A percentile compares a stretch with the other conserved stretches of the same genome.
These are phyloP conservation scores for Ceratocystis cubensis DNA, from an alignment of 2,329 filamentous ascomycete species.

Conservation along the genomic window DNA sequence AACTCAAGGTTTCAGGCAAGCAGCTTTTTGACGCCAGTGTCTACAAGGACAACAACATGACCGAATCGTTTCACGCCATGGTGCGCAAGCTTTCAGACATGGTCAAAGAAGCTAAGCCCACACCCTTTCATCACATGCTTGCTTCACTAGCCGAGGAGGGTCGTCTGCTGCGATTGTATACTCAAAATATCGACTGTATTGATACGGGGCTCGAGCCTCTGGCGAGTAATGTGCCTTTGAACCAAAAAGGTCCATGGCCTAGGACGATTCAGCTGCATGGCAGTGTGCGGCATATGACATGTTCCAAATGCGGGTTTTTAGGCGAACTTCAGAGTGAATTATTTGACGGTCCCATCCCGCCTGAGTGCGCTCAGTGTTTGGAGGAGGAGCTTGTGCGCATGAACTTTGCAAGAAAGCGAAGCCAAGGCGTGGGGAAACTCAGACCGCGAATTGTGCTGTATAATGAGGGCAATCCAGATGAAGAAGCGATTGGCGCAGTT, in stretches of 20 bases:
- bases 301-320: constrained; percentile 76
- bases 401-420: constrained; percentile 66
- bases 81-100: constrained; percentile 74
- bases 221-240: constrained; percentile 67
- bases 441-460: constrained; percentile 92
- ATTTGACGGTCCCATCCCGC: constrained; percentile 75
- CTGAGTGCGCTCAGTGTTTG: constrained; percentile 63
- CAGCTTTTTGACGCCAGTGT: constrained; percentile 95
- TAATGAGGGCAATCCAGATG: constrained; percentile 93
- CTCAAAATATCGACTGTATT: constrained; percentile 93
- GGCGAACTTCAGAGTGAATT: constrained; percentile 62
- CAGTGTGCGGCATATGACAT: constrained; percentile 90
- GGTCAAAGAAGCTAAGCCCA: constrained; percentile 66
- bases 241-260: constrained; percentile 79
- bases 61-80: constrained; percentile 90
- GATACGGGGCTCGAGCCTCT: constrained; percentile 74
- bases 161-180: constrained; percentile 79
- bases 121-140: constrained; percentile 83
- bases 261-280: constrained; percentile 88
- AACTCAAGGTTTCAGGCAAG: constrained; percentile 79
- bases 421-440: constrained; percentile 81
- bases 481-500: constrained; percentile 88
- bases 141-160: constrained; percentile 80
- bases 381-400: constrained; percentile 65
- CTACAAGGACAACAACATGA: constrained; percentile 82